phyloP scores from a whole-genome alignment of 495 filamentous ascomycete genomes.

The Extremus antarcticus region DNA sequence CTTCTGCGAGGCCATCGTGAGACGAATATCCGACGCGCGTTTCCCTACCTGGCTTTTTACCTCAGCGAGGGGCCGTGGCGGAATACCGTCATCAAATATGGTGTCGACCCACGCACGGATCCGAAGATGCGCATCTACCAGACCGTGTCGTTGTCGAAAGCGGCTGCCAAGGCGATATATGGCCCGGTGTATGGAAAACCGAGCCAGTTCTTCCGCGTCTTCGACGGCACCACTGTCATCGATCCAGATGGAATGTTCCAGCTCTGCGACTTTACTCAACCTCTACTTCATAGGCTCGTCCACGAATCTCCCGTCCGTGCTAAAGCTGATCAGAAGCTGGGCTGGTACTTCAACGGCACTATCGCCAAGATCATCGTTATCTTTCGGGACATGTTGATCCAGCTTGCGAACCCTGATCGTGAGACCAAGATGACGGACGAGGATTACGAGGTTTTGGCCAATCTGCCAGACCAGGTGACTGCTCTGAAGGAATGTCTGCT shows the following conservation, averaged over 20 bases:
- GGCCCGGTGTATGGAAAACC: not conserved
- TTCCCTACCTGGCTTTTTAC: constrained; percentile 74
- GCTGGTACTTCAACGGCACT: constrained; percentile 72
- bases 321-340: constrained; percentile 37
- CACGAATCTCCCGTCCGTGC: constrained; percentile 9
- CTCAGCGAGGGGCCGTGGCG: constrained; percentile 86
- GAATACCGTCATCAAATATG: constrained; percentile 72
- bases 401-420: constrained; percentile 27
- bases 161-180: constrained; percentile 13
- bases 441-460: constrained; percentile 12
- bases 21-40: constrained; percentile 49
- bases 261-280: constrained; percentile 81
- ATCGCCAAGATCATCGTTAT: constrained; percentile 70
- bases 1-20: constrained; percentile 39
- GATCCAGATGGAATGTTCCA: constrained; percentile 83
- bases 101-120: constrained; percentile 70
- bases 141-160: constrained; percentile 65
- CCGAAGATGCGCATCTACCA: constrained; percentile 72
- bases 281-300: constrained; percentile 48
- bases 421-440: constrained; percentile 23
- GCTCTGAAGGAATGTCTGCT: not conserved
- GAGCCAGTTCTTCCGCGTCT: constrained; percentile 49
- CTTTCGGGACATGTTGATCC: constrained; percentile 68
- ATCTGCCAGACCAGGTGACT: constrained; percentile 1
- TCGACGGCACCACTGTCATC: constrained; percentile 56